A percentile compares a stretch with the other conserved stretches of the same genome.
Conservation (phyloP, 2,329 filamentous ascomycete genomes). For the Colletotrichum brevisporum region DNA sequence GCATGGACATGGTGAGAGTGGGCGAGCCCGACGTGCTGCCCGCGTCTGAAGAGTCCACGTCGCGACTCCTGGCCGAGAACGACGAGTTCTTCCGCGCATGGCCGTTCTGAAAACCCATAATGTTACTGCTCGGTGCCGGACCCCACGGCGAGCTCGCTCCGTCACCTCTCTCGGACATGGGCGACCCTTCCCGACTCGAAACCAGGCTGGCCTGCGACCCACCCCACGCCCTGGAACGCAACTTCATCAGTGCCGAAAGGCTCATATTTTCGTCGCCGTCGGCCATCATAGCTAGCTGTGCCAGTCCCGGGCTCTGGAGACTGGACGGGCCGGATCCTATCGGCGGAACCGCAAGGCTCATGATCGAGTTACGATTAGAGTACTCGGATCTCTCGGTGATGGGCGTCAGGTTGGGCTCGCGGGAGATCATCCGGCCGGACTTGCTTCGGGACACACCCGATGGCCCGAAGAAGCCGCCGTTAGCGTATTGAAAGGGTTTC, state of each 20-base stretch:
- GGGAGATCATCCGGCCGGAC: constrained; percentile 80
- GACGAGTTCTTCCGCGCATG: constrained; percentile 65
- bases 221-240: constrained; percentile 84
- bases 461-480: constrained; percentile 91
- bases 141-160: constrained; percentile 60
- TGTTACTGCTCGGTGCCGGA: constrained; percentile 37
- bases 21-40: constrained; percentile 64
- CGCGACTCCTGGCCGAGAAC: constrained; percentile 63
- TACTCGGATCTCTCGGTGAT: constrained; percentile 98
- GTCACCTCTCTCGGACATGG: constrained; percentile 64
- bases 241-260: constrained; percentile 77
- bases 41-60: constrained; percentile 64
- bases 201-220: constrained; percentile 82
- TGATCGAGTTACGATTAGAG: constrained; percentile 92
- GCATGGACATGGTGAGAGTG: constrained; percentile 61
- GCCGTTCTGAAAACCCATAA: constrained; percentile 34
- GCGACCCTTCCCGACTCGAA: constrained; percentile 67
- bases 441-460: constrained; percentile 78
- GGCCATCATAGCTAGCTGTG: constrained; percentile 79
- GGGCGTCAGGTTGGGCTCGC: constrained; percentile 93
- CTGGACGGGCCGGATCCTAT: constrained; percentile 61
- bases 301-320: constrained; percentile 79
- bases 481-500: constrained; percentile 72
- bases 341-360: constrained; percentile 76
- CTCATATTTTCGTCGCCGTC: constrained; percentile 77